These are phyloP conservation scores for Corylus americana DNA, from an alignment of 306 rosid genomes.

Conservation along the genomic window DNA sequence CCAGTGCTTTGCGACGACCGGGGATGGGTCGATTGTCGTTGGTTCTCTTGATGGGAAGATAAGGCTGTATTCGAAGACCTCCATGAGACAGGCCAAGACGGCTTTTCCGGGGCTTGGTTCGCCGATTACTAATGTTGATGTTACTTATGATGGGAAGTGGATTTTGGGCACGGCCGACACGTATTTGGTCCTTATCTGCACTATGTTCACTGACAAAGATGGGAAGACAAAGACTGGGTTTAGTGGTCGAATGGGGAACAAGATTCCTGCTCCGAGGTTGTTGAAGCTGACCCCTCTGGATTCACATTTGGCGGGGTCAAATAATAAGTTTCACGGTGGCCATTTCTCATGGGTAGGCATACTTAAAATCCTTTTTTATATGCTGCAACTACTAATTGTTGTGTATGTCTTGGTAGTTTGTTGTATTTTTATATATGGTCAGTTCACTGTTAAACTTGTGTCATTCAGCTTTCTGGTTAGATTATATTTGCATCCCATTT, in stretches of 20 bases:
- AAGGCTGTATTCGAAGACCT: conserved; percentile 76
- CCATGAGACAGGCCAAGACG: conserved; percentile 92
- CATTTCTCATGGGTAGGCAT: conserved; percentile 91
- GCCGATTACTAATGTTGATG: conserved; percentile 81
- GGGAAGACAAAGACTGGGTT: conserved; percentile 89
- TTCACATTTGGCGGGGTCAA: conserved; percentile 84
- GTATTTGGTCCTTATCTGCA: conserved; percentile 81
- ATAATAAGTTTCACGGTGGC: conserved; percentile 82
- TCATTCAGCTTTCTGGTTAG: neutral
- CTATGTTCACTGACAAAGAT: conserved; percentile 83
- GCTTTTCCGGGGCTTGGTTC: conserved; percentile 90
- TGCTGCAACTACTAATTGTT: neutral
- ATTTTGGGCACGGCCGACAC: conserved; percentile 78
- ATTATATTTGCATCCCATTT: neutral
- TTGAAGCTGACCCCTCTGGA: conserved; percentile 87
- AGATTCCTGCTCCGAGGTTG: conserved; percentile 81
- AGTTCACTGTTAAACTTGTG: conserved; percentile 2
- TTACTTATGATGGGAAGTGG: conserved; percentile 92
- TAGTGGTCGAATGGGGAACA: conserved; percentile 84
- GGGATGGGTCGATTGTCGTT: conserved; percentile 90
- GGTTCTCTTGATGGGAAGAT: conserved; percentile 90
- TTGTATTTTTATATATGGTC: neutral
- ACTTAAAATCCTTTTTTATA: neutral
- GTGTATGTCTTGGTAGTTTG: neutral
- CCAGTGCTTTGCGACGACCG: conserved; percentile 84